Conservation (phyloP, 139 green algal genomes). For the Asterochloris sp. region DNA sequence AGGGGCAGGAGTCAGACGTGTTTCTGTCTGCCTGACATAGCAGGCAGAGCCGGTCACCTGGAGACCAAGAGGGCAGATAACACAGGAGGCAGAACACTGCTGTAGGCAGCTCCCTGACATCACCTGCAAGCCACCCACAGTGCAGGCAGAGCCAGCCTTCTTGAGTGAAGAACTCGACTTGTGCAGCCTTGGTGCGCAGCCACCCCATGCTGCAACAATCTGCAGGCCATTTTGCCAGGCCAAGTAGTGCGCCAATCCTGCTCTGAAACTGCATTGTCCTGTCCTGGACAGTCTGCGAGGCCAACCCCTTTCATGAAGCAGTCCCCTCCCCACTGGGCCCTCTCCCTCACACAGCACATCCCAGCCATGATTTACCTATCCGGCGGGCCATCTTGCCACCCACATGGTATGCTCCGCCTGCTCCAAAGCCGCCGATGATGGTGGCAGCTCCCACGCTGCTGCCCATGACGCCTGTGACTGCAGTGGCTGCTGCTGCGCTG, state of each 20-base stretch:
- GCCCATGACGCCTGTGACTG: constrained; percentile 41
- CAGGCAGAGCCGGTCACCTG: not conserved
- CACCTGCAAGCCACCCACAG: not conserved
- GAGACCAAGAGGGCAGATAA: not conserved
- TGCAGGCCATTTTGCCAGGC: no score
- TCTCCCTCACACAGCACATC: no score
- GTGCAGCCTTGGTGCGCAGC: no score
- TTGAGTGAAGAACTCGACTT: no score
- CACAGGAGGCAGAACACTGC: not conserved
- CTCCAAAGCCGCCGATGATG: constrained; percentile 47
- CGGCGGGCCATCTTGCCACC: constrained; percentile 39
- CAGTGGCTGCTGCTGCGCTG: constrained; percentile 33
- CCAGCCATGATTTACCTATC: constrained; percentile 12
- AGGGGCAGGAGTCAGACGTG: not conserved
- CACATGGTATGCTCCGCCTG: constrained; percentile 27
- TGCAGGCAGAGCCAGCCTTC: not conserved
- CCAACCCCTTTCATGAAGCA: not conserved
- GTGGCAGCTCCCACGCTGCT: constrained; percentile 51
- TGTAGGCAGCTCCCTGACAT: not conserved
- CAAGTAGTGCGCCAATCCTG: no score
- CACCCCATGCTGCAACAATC: no score
- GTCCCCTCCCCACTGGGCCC: no score
- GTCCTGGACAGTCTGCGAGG: not conserved
- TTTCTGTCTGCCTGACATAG: not conserved
- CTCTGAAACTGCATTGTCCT: no score